Conservation (phyloP, 768 basidiomycete genomes). For the Naganishia vaughanmartiniae region DNA sequence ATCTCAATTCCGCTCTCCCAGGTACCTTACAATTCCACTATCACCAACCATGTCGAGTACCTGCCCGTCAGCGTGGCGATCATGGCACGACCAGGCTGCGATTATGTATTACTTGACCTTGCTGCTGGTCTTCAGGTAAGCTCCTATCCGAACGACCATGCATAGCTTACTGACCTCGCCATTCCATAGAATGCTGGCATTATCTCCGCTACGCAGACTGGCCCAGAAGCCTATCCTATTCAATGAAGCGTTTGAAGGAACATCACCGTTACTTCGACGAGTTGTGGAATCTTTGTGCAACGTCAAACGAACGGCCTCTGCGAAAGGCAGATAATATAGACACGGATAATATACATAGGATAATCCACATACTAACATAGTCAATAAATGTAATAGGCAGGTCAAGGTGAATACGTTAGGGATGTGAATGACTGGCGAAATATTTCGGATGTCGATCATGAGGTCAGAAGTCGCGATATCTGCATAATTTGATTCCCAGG, state of each 20-base stretch:
- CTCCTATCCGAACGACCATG: too few species aligned
- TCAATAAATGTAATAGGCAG: neutral
- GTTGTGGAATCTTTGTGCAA: too few species aligned
- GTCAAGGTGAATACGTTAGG: too few species aligned
- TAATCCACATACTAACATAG: neutral
- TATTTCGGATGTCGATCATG: too few species aligned
- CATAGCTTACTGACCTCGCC: neutral
- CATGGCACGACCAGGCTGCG: slow-evolving; percentile 41
- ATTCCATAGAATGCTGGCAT: slow-evolving; percentile 23
- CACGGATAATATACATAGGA: neutral
- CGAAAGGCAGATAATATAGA: neutral
- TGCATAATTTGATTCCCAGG: too few species aligned
- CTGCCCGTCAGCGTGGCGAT: slow-evolving; percentile 43
- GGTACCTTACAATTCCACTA: slow-evolving; percentile 38
- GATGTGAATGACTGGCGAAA: too few species aligned
- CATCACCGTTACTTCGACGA: too few species aligned
- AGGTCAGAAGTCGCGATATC: too few species aligned
- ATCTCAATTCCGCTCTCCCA: slow-evolving; percentile 44
- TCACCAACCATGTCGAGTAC: slow-evolving; percentile 41
- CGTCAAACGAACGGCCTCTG: neutral
- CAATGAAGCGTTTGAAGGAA: neutral
- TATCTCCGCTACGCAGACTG: slow-evolving; percentile 21
- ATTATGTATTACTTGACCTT: slow-evolving; percentile 44
- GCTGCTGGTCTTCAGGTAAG: slow-evolving; percentile 40
- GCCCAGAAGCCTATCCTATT: slow-evolving; percentile 1